phyloP scores from a whole-genome alignment of 2,329 filamentous ascomycete genomes.

The Penicillium oxalicum region DNA sequence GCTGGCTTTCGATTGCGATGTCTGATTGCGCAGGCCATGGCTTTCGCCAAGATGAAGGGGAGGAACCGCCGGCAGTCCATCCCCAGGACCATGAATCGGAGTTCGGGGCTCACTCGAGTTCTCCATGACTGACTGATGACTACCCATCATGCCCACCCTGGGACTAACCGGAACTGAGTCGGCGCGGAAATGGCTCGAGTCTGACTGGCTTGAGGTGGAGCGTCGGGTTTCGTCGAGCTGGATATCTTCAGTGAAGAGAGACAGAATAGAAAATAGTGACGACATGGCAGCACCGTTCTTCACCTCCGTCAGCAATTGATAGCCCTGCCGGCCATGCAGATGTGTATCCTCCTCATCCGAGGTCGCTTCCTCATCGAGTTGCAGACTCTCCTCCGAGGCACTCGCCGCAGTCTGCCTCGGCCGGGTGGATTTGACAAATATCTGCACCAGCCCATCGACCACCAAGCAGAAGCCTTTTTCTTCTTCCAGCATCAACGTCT shows the following conservation, averaged over 20 bases:
- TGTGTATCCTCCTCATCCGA: slow-evolving; percentile 64
- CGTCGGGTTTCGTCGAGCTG: slow-evolving; percentile 65
- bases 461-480: slow-evolving; percentile 98
- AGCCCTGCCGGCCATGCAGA: slow-evolving; percentile 66
- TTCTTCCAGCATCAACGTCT: slow-evolving; percentile 90
- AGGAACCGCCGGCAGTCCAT: slow-evolving; percentile 58
- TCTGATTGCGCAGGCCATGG: slow-evolving; percentile 22
- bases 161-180: slow-evolving; percentile 39
- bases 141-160: slow-evolving; percentile 20
- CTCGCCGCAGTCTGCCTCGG: slow-evolving; percentile 31
- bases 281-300: slow-evolving; percentile 98
- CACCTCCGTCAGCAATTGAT: slow-evolving; percentile 92
- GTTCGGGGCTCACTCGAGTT: slow-evolving; percentile 17
- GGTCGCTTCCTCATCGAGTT: slow-evolving; percentile 44
- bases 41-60: slow-evolving; percentile 64
- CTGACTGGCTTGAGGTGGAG: slow-evolving; percentile 34
- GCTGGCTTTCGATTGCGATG: slow-evolving; percentile 19
- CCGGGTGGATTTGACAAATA: slow-evolving; percentile 87
- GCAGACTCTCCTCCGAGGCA: slow-evolving; percentile 37
- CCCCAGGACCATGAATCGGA: slow-evolving; percentile 22
- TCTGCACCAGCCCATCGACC: slow-evolving; percentile 92
- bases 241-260: slow-evolving; percentile 92
- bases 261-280: slow-evolving; percentile 93
- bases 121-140: slow-evolving; percentile 21
- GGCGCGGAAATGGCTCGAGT: slow-evolving; percentile 26